Percentiles rank a stretch among this genome's conserved stretches.
phyloP scores from a whole-genome alignment of 2,329 filamentous ascomycete genomes.

The Cercospora sp. region DNA sequence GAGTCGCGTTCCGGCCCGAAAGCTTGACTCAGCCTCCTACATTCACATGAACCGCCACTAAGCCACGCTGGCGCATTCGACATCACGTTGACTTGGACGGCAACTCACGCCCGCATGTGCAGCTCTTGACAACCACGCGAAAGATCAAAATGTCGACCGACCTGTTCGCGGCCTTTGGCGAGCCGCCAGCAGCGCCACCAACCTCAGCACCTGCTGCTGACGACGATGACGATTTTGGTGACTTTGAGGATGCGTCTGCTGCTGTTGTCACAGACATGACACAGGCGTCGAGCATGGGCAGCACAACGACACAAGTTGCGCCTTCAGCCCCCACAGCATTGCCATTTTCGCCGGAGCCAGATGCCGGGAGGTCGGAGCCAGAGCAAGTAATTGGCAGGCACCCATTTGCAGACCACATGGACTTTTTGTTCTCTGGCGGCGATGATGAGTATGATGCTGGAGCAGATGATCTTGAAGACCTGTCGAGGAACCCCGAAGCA shows the following conservation, averaged over 20 bases:
- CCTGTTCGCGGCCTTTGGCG: slow-evolving; percentile 54
- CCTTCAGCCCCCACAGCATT: not conserved
- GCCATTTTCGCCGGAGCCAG: slow-evolving; percentile 16
- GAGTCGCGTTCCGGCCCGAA: not conserved
- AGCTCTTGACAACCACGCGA: not conserved
- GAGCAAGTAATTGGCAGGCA: slow-evolving; percentile 29
- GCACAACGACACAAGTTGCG: slow-evolving; percentile 10
- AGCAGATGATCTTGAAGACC: slow-evolving; percentile 36
- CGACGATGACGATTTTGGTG: slow-evolving; percentile 55
- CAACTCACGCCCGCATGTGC: not conserved
- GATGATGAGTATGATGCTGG: slow-evolving; percentile 40
- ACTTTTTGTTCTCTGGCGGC: slow-evolving; percentile 36
- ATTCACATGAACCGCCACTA: not conserved
- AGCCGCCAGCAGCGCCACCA: slow-evolving; percentile 9
- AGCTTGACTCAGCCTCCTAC: not conserved
- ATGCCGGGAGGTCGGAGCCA: slow-evolving; percentile 4
- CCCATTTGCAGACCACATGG: slow-evolving; percentile 39
- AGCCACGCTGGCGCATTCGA: not conserved
- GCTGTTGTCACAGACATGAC: not conserved
- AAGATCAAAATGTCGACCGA: slow-evolving; percentile 53
- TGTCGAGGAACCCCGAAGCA: slow-evolving; percentile 38
- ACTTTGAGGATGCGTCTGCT: slow-evolving; percentile 49
- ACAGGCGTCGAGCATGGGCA: not conserved
- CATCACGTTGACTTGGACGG: not conserved
- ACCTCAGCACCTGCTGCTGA: slow-evolving; percentile 25